A percentile compares a stretch with the other conserved stretches of the same genome.
Conservation (phyloP, 116 monocot species). For the Zostera marina region DNA sequence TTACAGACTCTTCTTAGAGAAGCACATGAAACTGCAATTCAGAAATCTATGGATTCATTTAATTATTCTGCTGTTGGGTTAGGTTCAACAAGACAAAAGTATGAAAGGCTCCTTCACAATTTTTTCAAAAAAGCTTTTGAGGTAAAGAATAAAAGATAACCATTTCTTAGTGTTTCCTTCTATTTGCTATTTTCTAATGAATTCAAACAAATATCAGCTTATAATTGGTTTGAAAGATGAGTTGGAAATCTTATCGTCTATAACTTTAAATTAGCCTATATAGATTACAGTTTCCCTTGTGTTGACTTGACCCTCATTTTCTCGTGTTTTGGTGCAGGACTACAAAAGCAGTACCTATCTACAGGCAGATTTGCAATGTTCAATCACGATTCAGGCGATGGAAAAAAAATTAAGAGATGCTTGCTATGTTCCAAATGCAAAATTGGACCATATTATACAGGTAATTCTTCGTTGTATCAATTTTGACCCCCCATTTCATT, state of each 20-base stretch:
- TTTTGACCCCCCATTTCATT: neutral
- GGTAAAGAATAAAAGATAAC: conserved; percentile 27
- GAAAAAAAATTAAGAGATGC: conserved; percentile 64
- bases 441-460: conserved; percentile 44
- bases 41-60: conserved; percentile 58
- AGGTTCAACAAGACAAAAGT: conserved; percentile 51
- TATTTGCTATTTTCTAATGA: neutral
- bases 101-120: conserved; percentile 62
- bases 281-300: neutral
- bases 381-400: conserved; percentile 59
- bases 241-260: too few species aligned
- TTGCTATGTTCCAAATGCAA: conserved; percentile 59
- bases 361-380: conserved; percentile 71
- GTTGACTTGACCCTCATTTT: neutral
- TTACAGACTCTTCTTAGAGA: conserved; percentile 49
- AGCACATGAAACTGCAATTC: conserved; percentile 67
- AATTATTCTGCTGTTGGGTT: conserved; percentile 67
- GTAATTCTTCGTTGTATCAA: conserved; percentile 12
- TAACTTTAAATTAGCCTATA: too few species aligned
- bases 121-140: conserved; percentile 78
- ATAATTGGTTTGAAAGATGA: too few species aligned
- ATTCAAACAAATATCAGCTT: too few species aligned
- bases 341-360: conserved; percentile 56
- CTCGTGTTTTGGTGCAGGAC: conserved; percentile 30
- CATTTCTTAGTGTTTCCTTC: conserved; percentile 1